These are phyloP conservation scores for Vaccinium myrtillus DNA, from an alignment of 148 eudicot genomes.

Conservation along the genomic window DNA sequence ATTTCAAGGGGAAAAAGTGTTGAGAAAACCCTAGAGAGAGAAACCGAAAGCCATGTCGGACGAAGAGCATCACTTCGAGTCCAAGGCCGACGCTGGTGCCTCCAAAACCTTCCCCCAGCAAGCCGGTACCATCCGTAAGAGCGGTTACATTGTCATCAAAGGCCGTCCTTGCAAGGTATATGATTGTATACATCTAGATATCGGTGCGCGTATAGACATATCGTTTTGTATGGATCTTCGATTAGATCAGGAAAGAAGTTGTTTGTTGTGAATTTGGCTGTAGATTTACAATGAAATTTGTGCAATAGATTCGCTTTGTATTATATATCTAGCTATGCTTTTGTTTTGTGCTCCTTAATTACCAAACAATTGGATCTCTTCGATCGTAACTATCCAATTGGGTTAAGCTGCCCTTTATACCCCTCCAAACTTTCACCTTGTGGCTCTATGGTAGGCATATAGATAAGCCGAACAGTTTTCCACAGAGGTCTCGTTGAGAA, in stretches of 20 bases:
- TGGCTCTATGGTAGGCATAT: no score
- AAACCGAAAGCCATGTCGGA: conserved; percentile 10
- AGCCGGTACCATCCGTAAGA: conserved; percentile 20
- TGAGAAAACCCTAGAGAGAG: background rate
- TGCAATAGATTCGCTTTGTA: background rate
- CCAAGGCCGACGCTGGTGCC: conserved; percentile 18
- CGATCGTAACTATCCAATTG: no score
- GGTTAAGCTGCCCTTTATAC: no score
- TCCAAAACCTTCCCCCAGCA: conserved; percentile 20
- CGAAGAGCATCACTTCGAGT: conserved; percentile 17
- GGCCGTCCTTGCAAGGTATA: conserved; percentile 13
- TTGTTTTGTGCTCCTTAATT: background rate
- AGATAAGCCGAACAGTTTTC: no score
- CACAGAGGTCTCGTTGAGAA: no score
- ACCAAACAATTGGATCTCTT: background rate
- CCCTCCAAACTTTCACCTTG: no score
- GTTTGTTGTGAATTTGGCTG: background rate
- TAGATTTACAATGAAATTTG: background rate
- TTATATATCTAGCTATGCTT: background rate
- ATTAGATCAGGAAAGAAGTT: background rate
- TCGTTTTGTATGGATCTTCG: background rate
- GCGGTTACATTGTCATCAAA: conserved; percentile 18
- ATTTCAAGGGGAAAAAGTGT: background rate
- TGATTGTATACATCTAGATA: background rate
- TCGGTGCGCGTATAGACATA: background rate